phyloP scores from a whole-genome alignment of 108 stramenopile genomes.

The Seminavis robusta region DNA sequence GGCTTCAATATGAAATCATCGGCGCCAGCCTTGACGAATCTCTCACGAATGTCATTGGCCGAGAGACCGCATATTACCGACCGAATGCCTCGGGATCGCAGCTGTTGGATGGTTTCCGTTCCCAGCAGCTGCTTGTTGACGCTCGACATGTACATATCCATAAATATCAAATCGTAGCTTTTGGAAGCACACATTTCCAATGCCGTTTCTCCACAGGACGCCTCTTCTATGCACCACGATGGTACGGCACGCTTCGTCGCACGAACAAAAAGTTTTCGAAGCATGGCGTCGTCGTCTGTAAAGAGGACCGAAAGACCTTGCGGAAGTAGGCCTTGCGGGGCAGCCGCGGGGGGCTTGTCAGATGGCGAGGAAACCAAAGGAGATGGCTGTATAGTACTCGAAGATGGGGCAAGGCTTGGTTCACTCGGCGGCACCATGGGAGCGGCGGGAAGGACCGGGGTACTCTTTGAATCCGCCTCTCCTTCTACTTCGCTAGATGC shows the following conservation, averaged over 20 bases:
- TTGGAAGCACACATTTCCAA: conserved; percentile 4
- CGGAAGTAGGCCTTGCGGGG: conserved; percentile 12
- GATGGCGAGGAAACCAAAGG: background rate
- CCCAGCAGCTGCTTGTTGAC: conserved; percentile 20
- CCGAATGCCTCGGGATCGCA: conserved; percentile 4
- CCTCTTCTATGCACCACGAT: conserved; percentile 15
- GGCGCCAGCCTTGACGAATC: conserved; percentile 19
- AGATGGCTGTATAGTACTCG: background rate
- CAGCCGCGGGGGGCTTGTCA: background rate
- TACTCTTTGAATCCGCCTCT: too few relatives aligned
- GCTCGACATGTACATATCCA: conserved; percentile 16
- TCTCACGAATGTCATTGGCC: conserved; percentile 41
- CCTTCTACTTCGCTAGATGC: too few relatives aligned
- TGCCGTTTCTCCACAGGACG: conserved; percentile 25
- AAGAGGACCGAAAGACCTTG: conserved; percentile 20
- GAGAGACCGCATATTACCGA: conserved; percentile 22
- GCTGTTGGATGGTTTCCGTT: conserved; percentile 7
- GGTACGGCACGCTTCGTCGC: conserved; percentile 5
- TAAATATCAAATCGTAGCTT: conserved; percentile 20
- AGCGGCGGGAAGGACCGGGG: too few relatives aligned
- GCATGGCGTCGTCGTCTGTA: conserved; percentile 21
- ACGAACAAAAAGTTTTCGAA: conserved; percentile 21
- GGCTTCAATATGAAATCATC: conserved; percentile 52
- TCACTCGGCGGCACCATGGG: too few relatives aligned
- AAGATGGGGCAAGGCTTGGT: too few relatives aligned